phyloP scores from a whole-genome alignment of 169 alveolate species.

The Babesia bigemina region DNA sequence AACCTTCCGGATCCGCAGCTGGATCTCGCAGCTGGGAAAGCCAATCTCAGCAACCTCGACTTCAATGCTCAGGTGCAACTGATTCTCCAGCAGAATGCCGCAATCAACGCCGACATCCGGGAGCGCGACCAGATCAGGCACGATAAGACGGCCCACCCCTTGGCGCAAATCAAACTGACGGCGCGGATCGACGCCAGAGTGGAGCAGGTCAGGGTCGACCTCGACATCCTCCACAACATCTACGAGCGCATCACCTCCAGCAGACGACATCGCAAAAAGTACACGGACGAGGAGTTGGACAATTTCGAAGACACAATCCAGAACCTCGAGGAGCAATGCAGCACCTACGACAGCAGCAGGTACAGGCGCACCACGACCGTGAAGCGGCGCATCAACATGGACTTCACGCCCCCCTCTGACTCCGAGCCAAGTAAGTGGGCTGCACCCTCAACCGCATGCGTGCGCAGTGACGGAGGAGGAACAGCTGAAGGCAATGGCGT shows the following conservation, averaged over 20 bases:
- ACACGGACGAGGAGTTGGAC: slow-evolving; percentile 48
- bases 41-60: slow-evolving; percentile 58
- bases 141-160: slow-evolving; percentile 61
- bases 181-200: slow-evolving; percentile 44
- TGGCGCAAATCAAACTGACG: slow-evolving; percentile 56
- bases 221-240: slow-evolving; percentile 51
- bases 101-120: slow-evolving; percentile 45
- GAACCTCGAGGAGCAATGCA: slow-evolving; percentile 42
- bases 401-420: slow-evolving; percentile 10
- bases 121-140: slow-evolving; percentile 54
- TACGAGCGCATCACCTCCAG: slow-evolving; percentile 11
- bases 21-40: slow-evolving; percentile 24
- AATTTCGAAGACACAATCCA: slow-evolving; percentile 57
- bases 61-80: slow-evolving; percentile 55
- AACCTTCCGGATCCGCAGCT: background rate
- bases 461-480: slow-evolving; percentile 46
- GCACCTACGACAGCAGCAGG: slow-evolving; percentile 28
- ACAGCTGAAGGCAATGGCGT: slow-evolving; percentile 62
- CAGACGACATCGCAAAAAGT: slow-evolving; percentile 37
- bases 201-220: slow-evolving; percentile 21
- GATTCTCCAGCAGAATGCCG: slow-evolving; percentile 37
- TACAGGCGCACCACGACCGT: slow-evolving; percentile 1
- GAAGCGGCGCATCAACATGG: slow-evolving; percentile 20
- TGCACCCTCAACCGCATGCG: background rate
- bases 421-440: background rate